Evolutionary conservation across 768 basidiomycete species (phyloP).

Genomic region (Neoboletus brunneissimus): DNA sequence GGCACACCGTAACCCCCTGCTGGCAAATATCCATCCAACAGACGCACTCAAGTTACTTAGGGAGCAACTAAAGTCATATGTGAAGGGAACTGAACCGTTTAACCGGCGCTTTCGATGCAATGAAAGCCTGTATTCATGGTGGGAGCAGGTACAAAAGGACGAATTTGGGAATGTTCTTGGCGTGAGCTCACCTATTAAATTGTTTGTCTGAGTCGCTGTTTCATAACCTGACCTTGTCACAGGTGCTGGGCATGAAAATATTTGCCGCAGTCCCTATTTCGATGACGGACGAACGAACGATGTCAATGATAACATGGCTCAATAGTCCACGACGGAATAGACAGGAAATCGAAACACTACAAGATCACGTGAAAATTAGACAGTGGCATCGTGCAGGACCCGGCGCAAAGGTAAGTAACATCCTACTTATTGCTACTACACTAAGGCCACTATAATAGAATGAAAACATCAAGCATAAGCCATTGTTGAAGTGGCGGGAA

Average conservation of each 20-base stretch:
- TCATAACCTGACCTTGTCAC: not conserved
- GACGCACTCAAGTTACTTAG: too few species aligned
- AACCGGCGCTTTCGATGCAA: too few species aligned
- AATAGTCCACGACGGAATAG: not conserved
- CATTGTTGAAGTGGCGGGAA: not conserved
- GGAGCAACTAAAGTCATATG: too few species aligned
- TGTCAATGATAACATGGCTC: not conserved
- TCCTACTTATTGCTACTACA: not conserved
- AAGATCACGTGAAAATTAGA: not conserved
- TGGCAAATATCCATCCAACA: too few species aligned
- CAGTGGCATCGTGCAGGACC: not conserved
- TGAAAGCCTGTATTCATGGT: too few species aligned
- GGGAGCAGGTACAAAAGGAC: not conserved
- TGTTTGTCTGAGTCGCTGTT: not conserved
- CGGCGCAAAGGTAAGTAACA: not conserved
- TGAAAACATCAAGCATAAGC: not conserved
- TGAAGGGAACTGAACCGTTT: too few species aligned
- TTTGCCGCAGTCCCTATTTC: not conserved
- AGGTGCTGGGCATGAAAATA: not conserved
- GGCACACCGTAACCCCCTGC: too few species aligned
- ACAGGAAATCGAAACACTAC: not conserved
- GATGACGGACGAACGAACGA: not conserved
- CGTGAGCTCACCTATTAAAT: not conserved
- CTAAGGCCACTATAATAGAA: not conserved
- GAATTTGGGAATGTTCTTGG: not conserved